Evolutionary conservation across 805 yeast genomes (phyloP), one percentile per base, ranked within the genome.

Genomic region (Teunomyces aglyptinius): DNA sequence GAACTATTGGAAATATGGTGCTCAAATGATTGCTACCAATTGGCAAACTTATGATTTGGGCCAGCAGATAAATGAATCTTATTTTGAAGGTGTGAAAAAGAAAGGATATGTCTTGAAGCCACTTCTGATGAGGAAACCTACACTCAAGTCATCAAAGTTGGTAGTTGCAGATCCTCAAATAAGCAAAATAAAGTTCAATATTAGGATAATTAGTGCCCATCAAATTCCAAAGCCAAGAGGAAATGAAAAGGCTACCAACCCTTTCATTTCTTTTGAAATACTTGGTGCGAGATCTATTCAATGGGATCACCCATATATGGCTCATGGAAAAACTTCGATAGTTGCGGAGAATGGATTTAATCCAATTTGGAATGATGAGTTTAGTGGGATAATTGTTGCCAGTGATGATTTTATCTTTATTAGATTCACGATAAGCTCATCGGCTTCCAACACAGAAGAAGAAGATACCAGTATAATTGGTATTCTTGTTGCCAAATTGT

Each of bases 31-130:
- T 4, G 98, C 99, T 0, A 84, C 96, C 0, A 94, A 92, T 60
- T 92, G 97, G 97, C 99, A 92, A 64, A 85, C 94, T 0, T 85
- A 81, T 60, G 99, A 94, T 59, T 48, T 82, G 13, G 97, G 97
- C 0, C 92, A 91, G 60, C 96, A 90, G 59, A 58, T 94, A 8
- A 91, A 90, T 61, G 86, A 86, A 51, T 88, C 96, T 3, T 68
- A 90, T 77, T 89, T 92, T 63, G 80, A 80, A 43, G 64, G 76
- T 12, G 77, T 80, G 0, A 70, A 75, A 11, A 76, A 71, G 38
- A 68, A 77, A 0, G 99, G 99, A 0, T 94, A 89, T 59, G 81
- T 86, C 6, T 67, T 88, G 41, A 94, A 94, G 58, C 97, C 97
- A 0, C 52, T 50, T 3, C 60, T 61, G 28, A 59, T 85, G 10